These are phyloP conservation scores for Keqinozyma sinolaborantium DNA, from an alignment of 1,139 yeast genomes.

Conservation along the genomic window DNA sequence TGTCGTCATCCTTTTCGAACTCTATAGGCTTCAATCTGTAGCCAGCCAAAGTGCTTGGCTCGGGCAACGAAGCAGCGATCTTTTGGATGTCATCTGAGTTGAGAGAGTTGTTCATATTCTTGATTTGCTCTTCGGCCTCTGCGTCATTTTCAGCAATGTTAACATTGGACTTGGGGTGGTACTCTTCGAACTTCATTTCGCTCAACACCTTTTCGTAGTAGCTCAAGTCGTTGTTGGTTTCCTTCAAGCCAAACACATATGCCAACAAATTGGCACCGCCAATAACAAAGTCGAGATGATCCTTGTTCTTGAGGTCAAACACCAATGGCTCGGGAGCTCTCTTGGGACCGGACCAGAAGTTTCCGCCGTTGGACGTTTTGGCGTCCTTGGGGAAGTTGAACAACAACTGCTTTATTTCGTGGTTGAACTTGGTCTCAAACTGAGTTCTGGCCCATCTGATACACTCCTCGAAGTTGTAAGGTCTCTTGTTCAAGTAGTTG, in stretches of 20 bases:
- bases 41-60: conserved; percentile 86
- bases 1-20: conserved; percentile 96
- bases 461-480: conserved; percentile 89
- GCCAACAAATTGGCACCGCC: conserved; percentile 94
- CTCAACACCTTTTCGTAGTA: conserved; percentile 52
- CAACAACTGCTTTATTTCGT: conserved; percentile 84
- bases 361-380: conserved; percentile 82
- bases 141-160: conserved; percentile 85
- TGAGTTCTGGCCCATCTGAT: conserved; percentile 91
- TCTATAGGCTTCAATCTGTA: conserved; percentile 83
- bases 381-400: conserved; percentile 96
- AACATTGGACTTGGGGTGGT: conserved; percentile 71
- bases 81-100: conserved; percentile 55
- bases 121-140: conserved; percentile 80
- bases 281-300: conserved; percentile 78
- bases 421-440: conserved; percentile 78
- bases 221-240: conserved; percentile 33
- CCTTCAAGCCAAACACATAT: conserved; percentile 79
- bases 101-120: conserved; percentile 41
- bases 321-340: conserved; percentile 86
- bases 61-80: conserved; percentile 78
- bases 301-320: conserved; percentile 71
- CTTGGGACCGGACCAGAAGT: conserved; percentile 98
- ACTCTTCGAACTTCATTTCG: conserved; percentile 37
- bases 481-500: conserved; percentile 71